phyloP scores from a whole-genome alignment of 2,329 filamentous ascomycete genomes.

The Microascus cirrosus region DNA sequence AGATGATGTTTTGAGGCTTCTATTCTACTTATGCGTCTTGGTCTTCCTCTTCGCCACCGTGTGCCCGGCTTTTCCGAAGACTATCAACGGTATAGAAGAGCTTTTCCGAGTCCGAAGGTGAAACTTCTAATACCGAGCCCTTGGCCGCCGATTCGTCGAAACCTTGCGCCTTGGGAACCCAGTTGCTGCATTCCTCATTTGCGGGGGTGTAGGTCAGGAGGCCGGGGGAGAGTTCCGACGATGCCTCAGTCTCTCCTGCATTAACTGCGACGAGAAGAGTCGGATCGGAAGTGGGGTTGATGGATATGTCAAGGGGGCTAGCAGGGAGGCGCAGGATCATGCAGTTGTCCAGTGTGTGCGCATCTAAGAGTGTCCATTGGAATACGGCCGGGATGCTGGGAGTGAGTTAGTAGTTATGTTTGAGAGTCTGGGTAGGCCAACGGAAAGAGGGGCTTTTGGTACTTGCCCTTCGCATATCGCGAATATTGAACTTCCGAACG shows the following conservation, averaged over 20 bases:
- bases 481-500: constrained; percentile 18
- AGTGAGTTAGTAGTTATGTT: constrained; percentile 9
- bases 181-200: background rate
- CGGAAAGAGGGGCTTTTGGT: background rate
- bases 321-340: constrained; percentile 43
- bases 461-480: constrained; percentile 33
- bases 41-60: constrained; percentile 8
- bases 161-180: background rate
- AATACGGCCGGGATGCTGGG: constrained; percentile 51
- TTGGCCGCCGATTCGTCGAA: constrained; percentile 12
- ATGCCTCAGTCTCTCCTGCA: constrained; percentile 13
- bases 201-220: constrained; percentile 9
- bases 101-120: constrained; percentile 24
- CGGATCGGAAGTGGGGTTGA: constrained; percentile 13
- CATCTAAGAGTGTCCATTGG: constrained; percentile 40
- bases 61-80: constrained; percentile 30
- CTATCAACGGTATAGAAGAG: constrained; percentile 35
- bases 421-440: background rate
- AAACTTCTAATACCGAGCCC: constrained; percentile 18
- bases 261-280: constrained; percentile 29
- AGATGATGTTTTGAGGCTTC: background rate
- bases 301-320: constrained; percentile 49
- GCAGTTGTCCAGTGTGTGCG: constrained; percentile 37
- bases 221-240: constrained; percentile 3
- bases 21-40: constrained; percentile 1